Evolutionary conservation across 73 alveolate species (phyloP).

Genomic region (Paramecium sonneborni): DNA sequence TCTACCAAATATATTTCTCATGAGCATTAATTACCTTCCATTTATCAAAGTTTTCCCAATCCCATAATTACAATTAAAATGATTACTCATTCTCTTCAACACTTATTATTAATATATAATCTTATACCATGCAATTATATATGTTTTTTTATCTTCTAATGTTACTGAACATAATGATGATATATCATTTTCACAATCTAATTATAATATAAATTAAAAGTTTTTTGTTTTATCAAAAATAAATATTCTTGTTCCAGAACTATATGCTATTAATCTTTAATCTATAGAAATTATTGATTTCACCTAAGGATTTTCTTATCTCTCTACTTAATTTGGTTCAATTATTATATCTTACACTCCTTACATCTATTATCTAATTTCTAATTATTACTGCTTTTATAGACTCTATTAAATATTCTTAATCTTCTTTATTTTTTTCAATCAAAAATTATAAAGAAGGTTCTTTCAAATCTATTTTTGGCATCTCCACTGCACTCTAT

Average conservation of each 20-base stretch:
- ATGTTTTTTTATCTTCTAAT: background rate
- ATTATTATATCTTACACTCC: background rate
- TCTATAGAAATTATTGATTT: background rate
- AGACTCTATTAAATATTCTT: background rate
- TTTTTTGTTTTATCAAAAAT: background rate
- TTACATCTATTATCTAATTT: background rate
- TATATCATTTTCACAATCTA: slow-evolving; percentile 14
- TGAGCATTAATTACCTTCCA: slow-evolving; percentile 34
- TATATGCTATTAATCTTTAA: background rate
- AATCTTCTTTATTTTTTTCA: background rate
- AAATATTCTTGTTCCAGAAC: background rate
- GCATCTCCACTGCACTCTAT: background rate
- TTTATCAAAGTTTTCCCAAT: background rate
- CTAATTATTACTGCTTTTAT: background rate
- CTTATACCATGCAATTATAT: background rate
- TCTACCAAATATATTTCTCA: slow-evolving; percentile 7
- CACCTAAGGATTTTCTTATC: background rate
- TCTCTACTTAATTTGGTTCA: background rate
- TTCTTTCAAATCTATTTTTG: background rate
- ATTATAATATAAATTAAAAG: background rate
- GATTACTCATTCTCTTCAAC: background rate
- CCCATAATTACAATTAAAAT: background rate
- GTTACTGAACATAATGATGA: background rate
- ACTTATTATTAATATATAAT: background rate
- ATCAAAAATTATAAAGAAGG: background rate